Conservation (phyloP, 2,329 filamentous ascomycete genomes). For the Ophiosphaerella korrae region DNA sequence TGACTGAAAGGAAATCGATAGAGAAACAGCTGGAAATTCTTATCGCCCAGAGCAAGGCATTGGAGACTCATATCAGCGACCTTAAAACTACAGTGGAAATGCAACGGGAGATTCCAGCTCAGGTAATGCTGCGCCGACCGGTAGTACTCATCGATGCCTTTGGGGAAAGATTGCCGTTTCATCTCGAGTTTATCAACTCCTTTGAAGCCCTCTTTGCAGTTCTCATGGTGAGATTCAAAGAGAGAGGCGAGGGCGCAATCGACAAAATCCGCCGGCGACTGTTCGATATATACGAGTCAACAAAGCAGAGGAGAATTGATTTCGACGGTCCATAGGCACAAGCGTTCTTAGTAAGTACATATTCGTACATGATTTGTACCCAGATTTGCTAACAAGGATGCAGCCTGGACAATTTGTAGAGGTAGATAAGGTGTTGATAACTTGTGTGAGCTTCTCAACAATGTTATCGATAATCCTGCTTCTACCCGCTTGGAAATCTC, state of each 20-base stretch:
- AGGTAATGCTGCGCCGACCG: not conserved
- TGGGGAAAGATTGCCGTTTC: constrained; percentile 1
- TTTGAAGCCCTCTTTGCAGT: constrained; percentile 1
- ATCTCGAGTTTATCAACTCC: constrained; percentile 1
- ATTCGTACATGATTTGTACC: not conserved
- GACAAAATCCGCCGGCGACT: not conserved
- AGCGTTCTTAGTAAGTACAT: not conserved
- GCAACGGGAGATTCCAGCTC: not conserved
- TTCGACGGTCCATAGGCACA: not conserved
- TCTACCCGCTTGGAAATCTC: not conserved
- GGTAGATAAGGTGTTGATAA: too few species aligned
- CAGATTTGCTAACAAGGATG: not conserved
- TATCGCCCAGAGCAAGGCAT: not conserved
- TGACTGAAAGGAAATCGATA: not conserved
- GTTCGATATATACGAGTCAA: not conserved
- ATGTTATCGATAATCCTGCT: not conserved
- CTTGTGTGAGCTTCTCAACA: too few species aligned
- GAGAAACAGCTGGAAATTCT: not conserved
- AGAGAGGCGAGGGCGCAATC: not conserved
- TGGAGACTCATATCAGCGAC: not conserved
- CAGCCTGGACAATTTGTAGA: constrained; percentile 3
- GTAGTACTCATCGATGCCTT: not conserved
- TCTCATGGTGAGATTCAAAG: constrained; percentile 1
- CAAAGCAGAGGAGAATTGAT: not conserved
- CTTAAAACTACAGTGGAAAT: not conserved